Base-by-base conservation (phyloP, 2,329 filamentous ascomycete genomes). In the Aureobasidium sp. region DNA sequence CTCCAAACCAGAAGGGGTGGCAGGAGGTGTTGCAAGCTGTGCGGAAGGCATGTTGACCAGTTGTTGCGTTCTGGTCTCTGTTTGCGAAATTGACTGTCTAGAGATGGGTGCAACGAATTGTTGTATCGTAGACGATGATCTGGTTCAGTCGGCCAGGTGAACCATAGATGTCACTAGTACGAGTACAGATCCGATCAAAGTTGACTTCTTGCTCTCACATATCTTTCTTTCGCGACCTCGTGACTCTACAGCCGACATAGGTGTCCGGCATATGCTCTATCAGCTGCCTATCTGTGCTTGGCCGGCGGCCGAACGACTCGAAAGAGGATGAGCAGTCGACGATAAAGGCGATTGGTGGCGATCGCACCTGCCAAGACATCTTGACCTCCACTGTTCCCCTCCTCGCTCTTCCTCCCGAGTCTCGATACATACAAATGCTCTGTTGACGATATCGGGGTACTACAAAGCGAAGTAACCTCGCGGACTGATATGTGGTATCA, bases 271-370 rank as follows among this genome's bases (percentile, higher is more conserved):
- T 27, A 1, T 25, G 15, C 14, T 36, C 9, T 42, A 31, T 42
- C 37, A 41, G 15, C 3, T 42, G 41, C 55, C 55, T 58, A 58
- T 58, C 53, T 48, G 5, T 22, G 25, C 36, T 39, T 39, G 52
- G 15, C 47, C 22, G 29, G 22, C 45, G 53, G 25, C 55, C 55
- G 55, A 44, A 20, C 1, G 14, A 8, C 6, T 34, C 11, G 15
- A 58, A 37, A 29, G 41, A 57, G 15, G 55, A 34, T 56, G 17
- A 17, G 12, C 52, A 44, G 53, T 55, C 17, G 25, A 22, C 12
- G 51, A 55, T 55, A 29, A 42, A 31, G 37, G 25, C 9, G 53
- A 57, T 57, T 58, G 55, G 55, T 39, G 55, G 42, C 31, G 55
- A 47, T 58, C 55, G 6, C 42, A 37, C 55, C 34, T 20, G 55